Percentiles rank a stretch among this genome's conserved stretches.
These are phyloP conservation scores for Naematelia aurantialba DNA, from an alignment of 768 basidiomycete genomes.

Conservation along the genomic window DNA sequence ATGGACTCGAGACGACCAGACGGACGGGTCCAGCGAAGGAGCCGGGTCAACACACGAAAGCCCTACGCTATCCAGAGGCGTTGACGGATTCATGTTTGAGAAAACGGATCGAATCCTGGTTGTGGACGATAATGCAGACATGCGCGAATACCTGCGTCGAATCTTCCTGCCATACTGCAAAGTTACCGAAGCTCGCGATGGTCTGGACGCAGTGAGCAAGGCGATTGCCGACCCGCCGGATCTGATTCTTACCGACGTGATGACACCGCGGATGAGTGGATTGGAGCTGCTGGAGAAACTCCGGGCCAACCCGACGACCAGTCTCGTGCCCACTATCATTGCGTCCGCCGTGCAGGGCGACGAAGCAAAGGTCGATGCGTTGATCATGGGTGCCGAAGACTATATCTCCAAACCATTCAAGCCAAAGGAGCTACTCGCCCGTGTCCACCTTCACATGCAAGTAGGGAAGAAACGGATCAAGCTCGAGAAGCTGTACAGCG, in stretches of 20 bases:
- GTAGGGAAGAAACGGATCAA: conserved; percentile 51
- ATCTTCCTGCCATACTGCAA: conserved; percentile 50
- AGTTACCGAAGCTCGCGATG: conserved; percentile 49
- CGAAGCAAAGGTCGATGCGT: conserved; percentile 50
- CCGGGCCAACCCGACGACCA: conserved; percentile 29
- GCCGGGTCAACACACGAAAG: conserved; percentile 9
- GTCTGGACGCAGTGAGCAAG: conserved; percentile 41
- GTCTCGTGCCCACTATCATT: conserved; percentile 45
- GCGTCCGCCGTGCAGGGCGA: conserved; percentile 50
- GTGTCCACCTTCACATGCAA: conserved; percentile 52
- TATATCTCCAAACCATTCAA: conserved; percentile 53
- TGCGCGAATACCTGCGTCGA: conserved; percentile 49
- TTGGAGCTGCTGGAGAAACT: conserved; percentile 35
- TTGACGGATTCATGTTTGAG: conserved; percentile 44
- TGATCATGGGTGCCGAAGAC: conserved; percentile 52
- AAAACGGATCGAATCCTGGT: conserved; percentile 48
- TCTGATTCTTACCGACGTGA: conserved; percentile 51
- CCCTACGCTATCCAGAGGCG: conserved; percentile 17
- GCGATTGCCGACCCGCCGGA: conserved; percentile 29
- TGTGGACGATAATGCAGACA: conserved; percentile 48
- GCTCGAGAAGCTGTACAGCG: conserved; percentile 31
- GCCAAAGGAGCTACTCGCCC: conserved; percentile 51
- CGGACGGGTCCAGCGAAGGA: conserved; percentile 17
- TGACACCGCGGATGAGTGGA: conserved; percentile 50
- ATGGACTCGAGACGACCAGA: conserved; percentile 28